These are phyloP conservation scores for Teratosphaeria pseudoeucalypti DNA, from an alignment of 2,329 filamentous ascomycete genomes.

Conservation along the genomic window DNA sequence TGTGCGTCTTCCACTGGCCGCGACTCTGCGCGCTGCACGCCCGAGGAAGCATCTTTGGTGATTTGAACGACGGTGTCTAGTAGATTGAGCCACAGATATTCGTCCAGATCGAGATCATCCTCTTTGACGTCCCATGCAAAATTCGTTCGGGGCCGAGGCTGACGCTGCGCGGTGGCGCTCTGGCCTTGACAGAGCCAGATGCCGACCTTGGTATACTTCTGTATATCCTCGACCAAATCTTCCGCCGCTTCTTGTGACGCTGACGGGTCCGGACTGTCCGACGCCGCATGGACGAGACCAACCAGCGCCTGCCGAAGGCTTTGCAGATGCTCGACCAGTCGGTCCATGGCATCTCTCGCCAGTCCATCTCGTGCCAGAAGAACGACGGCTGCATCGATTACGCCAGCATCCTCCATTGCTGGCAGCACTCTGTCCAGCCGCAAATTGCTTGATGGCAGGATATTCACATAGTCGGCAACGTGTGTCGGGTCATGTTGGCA, in stretches of 20 bases:
- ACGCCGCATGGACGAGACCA: slow-evolving; percentile 56
- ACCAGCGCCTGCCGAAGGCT: slow-evolving; percentile 70
- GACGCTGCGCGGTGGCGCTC: slow-evolving; percentile 45
- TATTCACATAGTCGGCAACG: slow-evolving; percentile 74
- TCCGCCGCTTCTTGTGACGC: slow-evolving; percentile 57
- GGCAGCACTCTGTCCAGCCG: slow-evolving; percentile 71
- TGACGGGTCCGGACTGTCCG: slow-evolving; percentile 45
- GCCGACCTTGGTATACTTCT: slow-evolving; percentile 85
- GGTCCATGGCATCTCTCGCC: slow-evolving; percentile 69
- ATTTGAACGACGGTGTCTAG: slow-evolving; percentile 51
- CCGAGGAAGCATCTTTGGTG: slow-evolving; percentile 30
- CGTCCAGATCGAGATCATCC: slow-evolving; percentile 49
- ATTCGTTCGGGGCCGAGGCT: slow-evolving; percentile 12
- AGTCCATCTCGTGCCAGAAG: slow-evolving; percentile 84
- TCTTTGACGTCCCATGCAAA: slow-evolving; percentile 37
- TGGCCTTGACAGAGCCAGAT: slow-evolving; percentile 93
- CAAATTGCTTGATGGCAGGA: slow-evolving; percentile 66
- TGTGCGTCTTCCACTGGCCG: slow-evolving; percentile 19
- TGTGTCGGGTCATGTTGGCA: slow-evolving; percentile 73
- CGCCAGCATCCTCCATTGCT: slow-evolving; percentile 77
- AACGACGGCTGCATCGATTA: slow-evolving; percentile 85
- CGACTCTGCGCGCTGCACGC: slow-evolving; percentile 18
- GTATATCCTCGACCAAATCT: slow-evolving; percentile 64
- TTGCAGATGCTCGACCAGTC: slow-evolving; percentile 68
- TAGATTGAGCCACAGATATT: slow-evolving; percentile 56